These are phyloP conservation scores for Yamadazyma diospyri DNA, from an alignment of 1,139 yeast species.

Conservation along the genomic window DNA sequence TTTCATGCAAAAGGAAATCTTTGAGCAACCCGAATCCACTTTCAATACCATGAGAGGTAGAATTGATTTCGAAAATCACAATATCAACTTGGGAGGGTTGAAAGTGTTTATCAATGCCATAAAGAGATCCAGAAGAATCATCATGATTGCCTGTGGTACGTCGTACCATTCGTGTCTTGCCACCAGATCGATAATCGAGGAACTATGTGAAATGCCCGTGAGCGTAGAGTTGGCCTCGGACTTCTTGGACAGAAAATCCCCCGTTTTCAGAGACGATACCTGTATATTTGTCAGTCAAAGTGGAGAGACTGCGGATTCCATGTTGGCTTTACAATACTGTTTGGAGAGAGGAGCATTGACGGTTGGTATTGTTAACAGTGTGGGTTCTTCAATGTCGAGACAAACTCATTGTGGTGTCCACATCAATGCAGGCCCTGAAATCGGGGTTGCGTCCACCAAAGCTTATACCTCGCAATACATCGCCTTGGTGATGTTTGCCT, in stretches of 20 bases:
- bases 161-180: constrained; percentile 98
- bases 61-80: constrained; percentile 79
- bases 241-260: constrained; percentile 90
- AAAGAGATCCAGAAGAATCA: constrained; percentile 90
- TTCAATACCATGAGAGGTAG: constrained; percentile 99
- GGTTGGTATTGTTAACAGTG: constrained; percentile 90
- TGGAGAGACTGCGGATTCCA: constrained; percentile 99
- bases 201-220: constrained; percentile 93
- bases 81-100: constrained; percentile 86
- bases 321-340: constrained; percentile 93
- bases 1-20: constrained; percentile 98
- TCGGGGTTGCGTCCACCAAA: constrained; percentile 99
- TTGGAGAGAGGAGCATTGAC: constrained; percentile 96
- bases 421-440: constrained; percentile 98
- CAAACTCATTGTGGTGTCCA: constrained; percentile 99
- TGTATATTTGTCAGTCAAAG: constrained; percentile 98
- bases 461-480: constrained; percentile 98
- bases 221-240: constrained; percentile 96
- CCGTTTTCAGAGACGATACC: constrained; percentile 96
- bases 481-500: constrained; percentile 95
- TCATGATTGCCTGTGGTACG: constrained; percentile 99
- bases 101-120: constrained; percentile 81
- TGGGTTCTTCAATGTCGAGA: constrained; percentile 94
- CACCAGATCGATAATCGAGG: constrained; percentile 94
- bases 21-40: constrained; percentile 97